Percentiles rank a stretch among this genome's conserved stretches.
Conservation (phyloP, 1,139 yeast species). For the Trichomonascaceae sp. region DNA sequence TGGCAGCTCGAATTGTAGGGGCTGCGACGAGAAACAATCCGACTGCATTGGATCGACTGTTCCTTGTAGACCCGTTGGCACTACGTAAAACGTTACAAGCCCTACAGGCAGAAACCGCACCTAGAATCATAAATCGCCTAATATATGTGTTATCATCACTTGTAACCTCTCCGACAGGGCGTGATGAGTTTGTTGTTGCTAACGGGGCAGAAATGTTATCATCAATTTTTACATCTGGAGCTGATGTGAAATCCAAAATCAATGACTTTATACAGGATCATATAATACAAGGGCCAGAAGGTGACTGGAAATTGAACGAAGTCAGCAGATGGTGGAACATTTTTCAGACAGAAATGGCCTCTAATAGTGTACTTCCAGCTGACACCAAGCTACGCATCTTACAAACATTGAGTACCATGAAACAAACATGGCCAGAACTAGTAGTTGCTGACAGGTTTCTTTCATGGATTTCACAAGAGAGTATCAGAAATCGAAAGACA, state of each 20-base stretch:
- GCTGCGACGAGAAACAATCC: slow-evolving; percentile 62
- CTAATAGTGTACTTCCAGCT: neutral
- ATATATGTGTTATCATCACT: slow-evolving; percentile 30
- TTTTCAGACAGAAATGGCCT: slow-evolving; percentile 16
- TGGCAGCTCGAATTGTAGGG: slow-evolving; percentile 32
- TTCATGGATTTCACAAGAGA: slow-evolving; percentile 57
- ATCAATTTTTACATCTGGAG: slow-evolving; percentile 13
- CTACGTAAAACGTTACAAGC: slow-evolving; percentile 4
- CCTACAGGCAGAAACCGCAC: slow-evolving; percentile 2
- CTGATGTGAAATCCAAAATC: slow-evolving; percentile 13
- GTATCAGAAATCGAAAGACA: slow-evolving; percentile 15
- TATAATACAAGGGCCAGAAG: slow-evolving; percentile 1
- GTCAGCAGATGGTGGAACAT: slow-evolving; percentile 18
- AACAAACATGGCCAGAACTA: slow-evolving; percentile 15
- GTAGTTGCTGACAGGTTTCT: slow-evolving; percentile 36
- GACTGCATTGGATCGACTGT: slow-evolving; percentile 43
- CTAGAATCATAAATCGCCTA: slow-evolving; percentile 16
- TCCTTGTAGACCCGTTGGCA: slow-evolving; percentile 12
- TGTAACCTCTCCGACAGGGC: slow-evolving; percentile 17
- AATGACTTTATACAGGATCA: slow-evolving; percentile 11
- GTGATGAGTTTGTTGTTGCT: slow-evolving; percentile 14
- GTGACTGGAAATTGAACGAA: slow-evolving; percentile 17
- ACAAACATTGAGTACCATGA: slow-evolving; percentile 25
- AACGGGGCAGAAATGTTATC: slow-evolving; percentile 23
- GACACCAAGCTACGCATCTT: slow-evolving; percentile 17